Evolutionary conservation across 2,329 filamentous ascomycete species (phyloP).

Genomic region (Microdochium bolleyi): DNA sequence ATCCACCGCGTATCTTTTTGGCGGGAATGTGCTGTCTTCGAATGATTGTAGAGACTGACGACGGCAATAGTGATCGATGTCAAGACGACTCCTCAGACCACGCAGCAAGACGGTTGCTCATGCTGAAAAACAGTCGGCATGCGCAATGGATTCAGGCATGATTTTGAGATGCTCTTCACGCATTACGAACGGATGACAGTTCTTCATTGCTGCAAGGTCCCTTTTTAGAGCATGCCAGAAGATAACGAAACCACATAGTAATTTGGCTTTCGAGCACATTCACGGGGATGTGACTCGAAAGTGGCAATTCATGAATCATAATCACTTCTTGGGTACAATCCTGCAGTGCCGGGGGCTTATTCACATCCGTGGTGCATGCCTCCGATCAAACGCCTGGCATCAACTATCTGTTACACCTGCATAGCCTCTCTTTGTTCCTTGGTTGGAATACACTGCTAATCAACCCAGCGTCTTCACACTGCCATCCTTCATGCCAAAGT

Average conservation of each 20-base stretch:
- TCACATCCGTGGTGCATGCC: background rate
- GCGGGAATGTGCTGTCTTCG: background rate
- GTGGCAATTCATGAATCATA: background rate
- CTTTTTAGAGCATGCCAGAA: background rate
- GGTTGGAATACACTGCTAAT: no score
- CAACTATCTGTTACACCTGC: no score
- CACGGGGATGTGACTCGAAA: background rate
- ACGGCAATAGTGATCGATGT: slow-evolving; percentile 74
- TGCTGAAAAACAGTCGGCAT: slow-evolving; percentile 35
- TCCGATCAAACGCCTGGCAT: no score
- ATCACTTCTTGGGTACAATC: background rate
- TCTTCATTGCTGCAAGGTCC: background rate
- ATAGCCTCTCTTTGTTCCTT: background rate
- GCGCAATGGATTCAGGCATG: background rate
- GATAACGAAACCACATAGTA: background rate
- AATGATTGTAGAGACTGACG: slow-evolving; percentile 3
- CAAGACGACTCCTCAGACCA: slow-evolving; percentile 67
- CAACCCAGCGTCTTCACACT: slow-evolving; percentile 38
- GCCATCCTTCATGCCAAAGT: slow-evolving; percentile 86
- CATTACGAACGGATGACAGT: background rate
- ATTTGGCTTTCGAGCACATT: background rate
- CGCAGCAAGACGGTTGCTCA: slow-evolving; percentile 66
- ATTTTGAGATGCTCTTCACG: background rate
- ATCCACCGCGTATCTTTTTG: no score
- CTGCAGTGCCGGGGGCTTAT: background rate